Base-by-base conservation (phyloP, 2,329 filamentous ascomycete species). In the Diaporthe citri region DNA sequence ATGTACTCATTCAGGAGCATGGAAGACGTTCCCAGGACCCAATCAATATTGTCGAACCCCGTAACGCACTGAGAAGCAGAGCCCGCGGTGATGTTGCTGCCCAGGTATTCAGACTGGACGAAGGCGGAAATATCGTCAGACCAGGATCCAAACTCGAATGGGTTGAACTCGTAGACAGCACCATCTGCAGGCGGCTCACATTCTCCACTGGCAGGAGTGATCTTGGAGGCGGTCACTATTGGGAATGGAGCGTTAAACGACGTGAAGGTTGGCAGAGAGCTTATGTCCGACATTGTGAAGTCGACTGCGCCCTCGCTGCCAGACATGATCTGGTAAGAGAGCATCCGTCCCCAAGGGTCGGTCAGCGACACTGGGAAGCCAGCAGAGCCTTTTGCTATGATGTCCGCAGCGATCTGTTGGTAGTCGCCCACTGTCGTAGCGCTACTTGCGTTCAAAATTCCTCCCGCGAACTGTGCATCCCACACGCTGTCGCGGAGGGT, bases 1-100 rank as follows among this genome's bases (percentile, higher is more conserved):
- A 72, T 34, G 46, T 71, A 74, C 66, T 74, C 69, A 7, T 83
- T 82, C 80, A 88, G 87, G 46, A 88, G 76, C 75, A 84, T 83
- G 41, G 82, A 84, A 5, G 83, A 85, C 2, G 85, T 87, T 20
- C 86, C 87, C 20, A 87, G 79, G 52, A 88, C 79, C 77, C 85
- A 88, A 41, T 86, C 87, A 2, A 88, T 80, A 72, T 88, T 87
- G 79, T 89, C 87, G 79, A 85, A 88, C 62, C 85, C 83, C 7
- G 77, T 80, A 25, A 82, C 81, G 76, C 87, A 89, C 7, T 77
- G 76, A 36, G 76, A 76, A 3, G 76, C 66, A 20, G 74, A 60
- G 15, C 78, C 80, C 1, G 83, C 81, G 1, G 79, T 80, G 43
- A 86, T 78, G 22, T 79, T 77, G 13, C 85, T 83, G 25, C 86